Base-by-base conservation (phyloP, 495 filamentous ascomycete genomes). In the Penicillium mononematosum region DNA sequence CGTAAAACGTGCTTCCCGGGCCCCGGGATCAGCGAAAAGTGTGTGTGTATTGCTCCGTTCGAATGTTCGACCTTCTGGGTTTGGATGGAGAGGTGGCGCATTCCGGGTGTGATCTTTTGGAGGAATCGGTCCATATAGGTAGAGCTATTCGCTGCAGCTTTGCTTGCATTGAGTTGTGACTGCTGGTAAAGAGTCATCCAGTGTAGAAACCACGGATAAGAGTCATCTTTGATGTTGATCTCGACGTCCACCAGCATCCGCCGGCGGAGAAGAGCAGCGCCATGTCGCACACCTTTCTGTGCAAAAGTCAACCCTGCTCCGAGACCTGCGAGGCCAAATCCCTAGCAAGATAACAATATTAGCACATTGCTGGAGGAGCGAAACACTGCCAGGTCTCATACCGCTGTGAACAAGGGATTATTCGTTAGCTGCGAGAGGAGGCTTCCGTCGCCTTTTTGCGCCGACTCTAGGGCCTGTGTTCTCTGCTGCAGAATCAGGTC, bases 221-320 rank as follows among this genome's bases (percentile, higher is more conserved):
- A 90, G 48, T 91, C 86, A 70, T 98, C 94, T 64, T 90, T 89
- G 65, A 89, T 88, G 65, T 86, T 92, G 69, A 98, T 96, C 70
- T 98, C 95, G 61, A 98, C 82, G 65, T 97, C 89, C 51, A 98
- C 90, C 9, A 98, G 87, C 77, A 98, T 85, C 49, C 92, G 89
- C 45, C 88, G 84, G 41, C 89, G 88, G 51, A 96, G 71, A 53
- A 96, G 81, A 39, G 77, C 77, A 24, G 85, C 85, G 48, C 85
- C 85, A 67, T 84, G 78, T 52, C 88, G 85, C 55, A 86, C 58
- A 22, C 86, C 87, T 62, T 84, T 85, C 45, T 93, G 92, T 17
- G 85, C 87, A 53, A 92, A 79, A 0, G 89, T 88, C 49, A 88
- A 75, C 36, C 81, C 85, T 36, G 90, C 88, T 50, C 90, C 94